Evolutionary conservation across 106 monocot species (phyloP).

Genomic region (Dendrobium officinale): DNA sequence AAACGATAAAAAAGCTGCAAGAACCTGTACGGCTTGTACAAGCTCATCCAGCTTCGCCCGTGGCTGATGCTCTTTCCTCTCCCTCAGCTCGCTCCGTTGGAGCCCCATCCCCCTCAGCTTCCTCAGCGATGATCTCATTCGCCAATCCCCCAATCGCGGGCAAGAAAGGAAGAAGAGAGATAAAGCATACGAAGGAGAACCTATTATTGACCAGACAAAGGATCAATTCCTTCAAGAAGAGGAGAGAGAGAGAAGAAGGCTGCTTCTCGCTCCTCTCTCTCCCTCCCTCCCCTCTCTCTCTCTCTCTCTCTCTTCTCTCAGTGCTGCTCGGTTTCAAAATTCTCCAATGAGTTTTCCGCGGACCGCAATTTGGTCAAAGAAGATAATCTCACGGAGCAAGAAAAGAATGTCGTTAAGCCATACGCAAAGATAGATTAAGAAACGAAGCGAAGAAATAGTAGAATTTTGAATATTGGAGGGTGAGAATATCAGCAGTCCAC

Average conservation of each 20-base stretch:
- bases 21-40: slow-evolving; percentile 41
- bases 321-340: neutral
- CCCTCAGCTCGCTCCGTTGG: slow-evolving; percentile 21
- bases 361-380: neutral
- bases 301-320: neutral
- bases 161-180: neutral
- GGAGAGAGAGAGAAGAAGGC: neutral
- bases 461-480: neutral
- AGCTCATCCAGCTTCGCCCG: slow-evolving; percentile 49
- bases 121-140: slow-evolving; percentile 11
- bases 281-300: neutral
- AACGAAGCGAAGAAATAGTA: neutral
- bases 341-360: neutral
- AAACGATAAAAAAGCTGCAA: neutral
- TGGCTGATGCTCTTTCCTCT: slow-evolving; percentile 23
- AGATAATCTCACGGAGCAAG: slow-evolving; percentile 7
- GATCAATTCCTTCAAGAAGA: neutral
- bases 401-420: neutral
- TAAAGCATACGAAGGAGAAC: neutral
- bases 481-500: neutral
- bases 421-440: neutral
- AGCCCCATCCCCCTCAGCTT: slow-evolving; percentile 6
- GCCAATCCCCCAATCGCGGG: neutral
- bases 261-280: neutral
- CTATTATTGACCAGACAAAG: neutral